Evolutionary conservation across 2,329 filamentous ascomycete genomes (phyloP).

Genomic region (Aureobasidium sp.): DNA sequence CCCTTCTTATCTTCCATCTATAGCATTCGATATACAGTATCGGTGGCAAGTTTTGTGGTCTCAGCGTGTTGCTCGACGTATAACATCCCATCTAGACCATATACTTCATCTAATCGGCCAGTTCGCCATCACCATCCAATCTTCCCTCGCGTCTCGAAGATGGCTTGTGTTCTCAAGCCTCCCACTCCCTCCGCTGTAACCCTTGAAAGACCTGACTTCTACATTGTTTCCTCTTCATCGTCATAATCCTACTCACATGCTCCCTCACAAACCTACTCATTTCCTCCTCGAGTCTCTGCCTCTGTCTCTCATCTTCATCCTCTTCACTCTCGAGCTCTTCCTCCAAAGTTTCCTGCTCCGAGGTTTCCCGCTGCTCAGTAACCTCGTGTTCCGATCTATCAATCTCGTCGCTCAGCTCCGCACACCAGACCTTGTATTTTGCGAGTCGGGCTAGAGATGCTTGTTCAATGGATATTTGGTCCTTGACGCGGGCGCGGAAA

Average conservation of each 20-base stretch:
- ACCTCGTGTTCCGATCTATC: not conserved
- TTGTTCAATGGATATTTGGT: not conserved
- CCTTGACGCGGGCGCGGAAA: not conserved
- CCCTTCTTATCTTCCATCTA: too few species aligned
- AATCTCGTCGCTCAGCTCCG: not conserved
- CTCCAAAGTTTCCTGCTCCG: too few species aligned
- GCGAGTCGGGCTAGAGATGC: not conserved
- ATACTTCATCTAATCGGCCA: not conserved
- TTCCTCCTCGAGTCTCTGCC: not conserved
- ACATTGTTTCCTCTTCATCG: not conserved
- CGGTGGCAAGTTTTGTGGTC: not conserved
- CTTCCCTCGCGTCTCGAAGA: too few species aligned
- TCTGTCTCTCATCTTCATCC: too few species aligned
- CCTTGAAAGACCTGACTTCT: not conserved
- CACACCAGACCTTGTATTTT: not conserved
- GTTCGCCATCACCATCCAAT: not conserved
- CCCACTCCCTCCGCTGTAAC: not conserved
- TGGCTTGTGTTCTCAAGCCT: not conserved
- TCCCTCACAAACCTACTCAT: not conserved
- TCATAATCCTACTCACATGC: not conserved
- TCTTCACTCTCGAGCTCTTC: too few species aligned
- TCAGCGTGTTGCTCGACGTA: not conserved
- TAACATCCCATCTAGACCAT: not conserved
- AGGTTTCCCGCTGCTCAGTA: too few species aligned
- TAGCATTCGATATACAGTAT: not conserved